Percentiles rank a stretch among this genome's conserved stretches.
These are phyloP conservation scores for Eimeria acervulina DNA, from an alignment of 169 alveolate species.

Conservation along the genomic window DNA sequence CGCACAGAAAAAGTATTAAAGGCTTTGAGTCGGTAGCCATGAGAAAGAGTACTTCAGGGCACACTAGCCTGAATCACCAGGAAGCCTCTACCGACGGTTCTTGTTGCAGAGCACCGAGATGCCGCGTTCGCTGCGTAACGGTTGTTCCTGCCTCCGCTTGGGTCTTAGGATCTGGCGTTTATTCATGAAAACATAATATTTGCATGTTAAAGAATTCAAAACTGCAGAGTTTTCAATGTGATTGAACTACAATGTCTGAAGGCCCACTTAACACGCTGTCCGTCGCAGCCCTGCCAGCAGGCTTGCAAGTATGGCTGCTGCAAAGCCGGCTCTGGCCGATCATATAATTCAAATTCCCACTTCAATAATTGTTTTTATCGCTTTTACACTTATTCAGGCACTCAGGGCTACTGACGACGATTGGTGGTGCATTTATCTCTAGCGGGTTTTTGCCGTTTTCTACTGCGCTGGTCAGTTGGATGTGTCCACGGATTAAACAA, in stretches of 20 bases:
- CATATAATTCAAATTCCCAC: not conserved
- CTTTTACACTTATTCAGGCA: not conserved
- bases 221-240: not conserved
- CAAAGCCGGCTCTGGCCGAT: not conserved
- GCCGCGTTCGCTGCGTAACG: not conserved
- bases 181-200: not conserved
- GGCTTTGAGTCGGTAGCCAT: not conserved
- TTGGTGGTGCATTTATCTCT: not conserved
- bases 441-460: too few relatives aligned
- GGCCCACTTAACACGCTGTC: not conserved
- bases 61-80: not conserved
- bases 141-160: not conserved
- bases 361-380: not conserved
- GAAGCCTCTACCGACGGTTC: conserved; percentile 36
- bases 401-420: not conserved
- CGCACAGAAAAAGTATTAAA: not conserved
- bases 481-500: not conserved
- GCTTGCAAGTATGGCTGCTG: conserved; percentile 2
- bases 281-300: conserved; percentile 6
- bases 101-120: not conserved
- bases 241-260: not conserved
- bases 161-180: not conserved
- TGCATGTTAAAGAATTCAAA: not conserved
- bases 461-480: conserved; percentile 26
- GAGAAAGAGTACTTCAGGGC: not conserved